These are phyloP conservation scores for Eutrema yunnanense DNA, from an alignment of 345 rosid species.

Conservation along the genomic window DNA sequence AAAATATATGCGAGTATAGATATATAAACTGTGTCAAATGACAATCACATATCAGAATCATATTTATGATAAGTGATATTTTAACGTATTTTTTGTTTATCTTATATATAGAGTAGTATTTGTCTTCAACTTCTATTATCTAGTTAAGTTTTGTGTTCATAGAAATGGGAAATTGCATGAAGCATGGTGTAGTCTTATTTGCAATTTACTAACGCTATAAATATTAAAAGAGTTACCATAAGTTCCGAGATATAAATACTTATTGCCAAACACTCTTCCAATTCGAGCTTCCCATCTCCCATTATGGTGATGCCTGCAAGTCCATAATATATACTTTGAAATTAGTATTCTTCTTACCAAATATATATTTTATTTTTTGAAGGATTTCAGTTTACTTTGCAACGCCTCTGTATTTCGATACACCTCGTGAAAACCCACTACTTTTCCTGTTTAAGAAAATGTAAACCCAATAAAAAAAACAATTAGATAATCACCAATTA, in stretches of 20 bases:
- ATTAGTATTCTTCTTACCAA: too few species aligned
- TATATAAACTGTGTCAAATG: neutral
- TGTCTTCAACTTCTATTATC: too few species aligned
- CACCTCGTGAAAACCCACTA: slow-evolving; percentile 96
- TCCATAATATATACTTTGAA: neutral
- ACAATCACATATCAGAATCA: neutral
- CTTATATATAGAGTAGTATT: too few species aligned
- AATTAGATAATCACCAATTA: neutral
- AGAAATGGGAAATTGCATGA: neutral
- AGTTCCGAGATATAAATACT: slow-evolving; percentile 67
- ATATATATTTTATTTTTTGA: neutral
- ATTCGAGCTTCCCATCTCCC: slow-evolving; percentile 86
- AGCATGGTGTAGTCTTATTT: neutral
- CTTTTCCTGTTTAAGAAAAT: slow-evolving; percentile 52
- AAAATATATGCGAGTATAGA: neutral
- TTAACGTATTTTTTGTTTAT: neutral
- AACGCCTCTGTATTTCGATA: slow-evolving; percentile 89
- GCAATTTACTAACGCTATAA: neutral
- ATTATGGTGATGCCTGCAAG: slow-evolving; percentile 63
- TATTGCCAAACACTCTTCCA: slow-evolving; percentile 73
- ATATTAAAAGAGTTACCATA: slow-evolving; percentile 33
- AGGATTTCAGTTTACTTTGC: slow-evolving; percentile 51
- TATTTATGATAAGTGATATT: neutral
- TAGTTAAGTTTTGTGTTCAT: too few species aligned
- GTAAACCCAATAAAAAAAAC: neutral